Evolutionary conservation across 2,329 filamentous ascomycete species (phyloP).

Genomic region (Hypocrella siamensis): DNA sequence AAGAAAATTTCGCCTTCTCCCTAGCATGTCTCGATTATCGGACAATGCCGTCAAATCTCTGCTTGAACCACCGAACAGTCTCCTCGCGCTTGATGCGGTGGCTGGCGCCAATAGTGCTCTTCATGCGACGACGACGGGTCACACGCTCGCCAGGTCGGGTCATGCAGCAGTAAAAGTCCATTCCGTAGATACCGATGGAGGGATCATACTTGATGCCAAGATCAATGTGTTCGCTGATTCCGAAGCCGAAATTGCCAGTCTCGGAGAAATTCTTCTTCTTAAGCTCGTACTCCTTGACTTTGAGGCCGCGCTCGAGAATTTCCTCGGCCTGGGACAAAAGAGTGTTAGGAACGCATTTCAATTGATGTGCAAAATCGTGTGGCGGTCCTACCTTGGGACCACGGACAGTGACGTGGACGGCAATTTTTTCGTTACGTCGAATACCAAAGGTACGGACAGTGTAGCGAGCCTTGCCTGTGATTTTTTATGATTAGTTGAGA

Average conservation of each 20-base stretch:
- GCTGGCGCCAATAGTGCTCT: slow-evolving; percentile 69
- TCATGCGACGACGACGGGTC: slow-evolving; percentile 80
- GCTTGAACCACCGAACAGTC: slow-evolving; percentile 92
- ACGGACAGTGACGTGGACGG: slow-evolving; percentile 98
- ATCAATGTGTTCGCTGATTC: slow-evolving; percentile 99
- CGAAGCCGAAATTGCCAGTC: slow-evolving; percentile 99
- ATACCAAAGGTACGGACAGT: slow-evolving; percentile 99
- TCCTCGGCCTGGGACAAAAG: slow-evolving; percentile 61
- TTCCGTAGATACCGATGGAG: slow-evolving; percentile 96
- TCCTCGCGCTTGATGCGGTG: slow-evolving; percentile 92
- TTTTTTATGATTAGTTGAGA: slow-evolving; percentile 5
- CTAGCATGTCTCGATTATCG: slow-evolving; percentile 47
- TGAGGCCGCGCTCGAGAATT: slow-evolving; percentile 99
- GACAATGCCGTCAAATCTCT: slow-evolving; percentile 94
- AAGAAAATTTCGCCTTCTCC: neutral
- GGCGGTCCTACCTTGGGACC: slow-evolving; percentile 51
- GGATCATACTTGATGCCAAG: slow-evolving; percentile 99
- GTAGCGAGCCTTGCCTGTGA: slow-evolving; percentile 92
- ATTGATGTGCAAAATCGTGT: neutral
- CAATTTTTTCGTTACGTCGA: slow-evolving; percentile 99
- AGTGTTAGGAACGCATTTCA: slow-evolving; percentile 9
- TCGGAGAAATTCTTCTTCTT: slow-evolving; percentile 99
- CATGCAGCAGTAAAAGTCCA: slow-evolving; percentile 99
- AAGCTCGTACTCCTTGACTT: slow-evolving; percentile 99
- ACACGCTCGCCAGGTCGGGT: slow-evolving; percentile 97